Evolutionary conservation across 2,329 filamentous ascomycete genomes (phyloP).

Genomic region (Aspergillus pseudotamarii): DNA sequence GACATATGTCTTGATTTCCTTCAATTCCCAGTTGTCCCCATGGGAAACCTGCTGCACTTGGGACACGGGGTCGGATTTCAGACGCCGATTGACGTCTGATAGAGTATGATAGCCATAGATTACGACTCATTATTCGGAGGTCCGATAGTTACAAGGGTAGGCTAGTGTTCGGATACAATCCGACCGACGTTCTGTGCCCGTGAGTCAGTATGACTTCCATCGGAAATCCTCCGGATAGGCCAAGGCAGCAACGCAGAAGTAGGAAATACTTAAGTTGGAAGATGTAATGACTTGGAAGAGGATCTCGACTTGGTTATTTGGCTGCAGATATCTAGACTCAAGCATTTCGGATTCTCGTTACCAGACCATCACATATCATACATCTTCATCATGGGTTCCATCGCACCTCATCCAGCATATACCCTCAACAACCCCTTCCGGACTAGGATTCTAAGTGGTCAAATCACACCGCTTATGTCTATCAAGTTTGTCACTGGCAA

Average conservation of each 20-base stretch:
- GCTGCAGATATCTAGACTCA: neutral
- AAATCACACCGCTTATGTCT: neutral
- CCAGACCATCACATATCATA: neutral
- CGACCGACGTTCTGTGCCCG: neutral
- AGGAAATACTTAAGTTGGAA: neutral
- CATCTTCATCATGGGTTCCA: neutral
- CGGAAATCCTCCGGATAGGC: neutral
- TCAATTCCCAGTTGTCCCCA: neutral
- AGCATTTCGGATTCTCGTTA: neutral
- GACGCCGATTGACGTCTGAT: neutral
- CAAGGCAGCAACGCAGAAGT: neutral
- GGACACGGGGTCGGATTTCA: neutral
- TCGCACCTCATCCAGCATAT: neutral
- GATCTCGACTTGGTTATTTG: neutral
- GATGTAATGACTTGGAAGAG: neutral
- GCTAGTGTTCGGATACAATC: neutral
- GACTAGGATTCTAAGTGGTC: neutral
- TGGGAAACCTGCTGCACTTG: neutral
- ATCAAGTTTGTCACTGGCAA: neutral
- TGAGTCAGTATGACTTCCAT: neutral
- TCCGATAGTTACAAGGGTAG: neutral
- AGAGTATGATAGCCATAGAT: neutral
- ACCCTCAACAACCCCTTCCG: neutral
- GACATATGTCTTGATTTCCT: neutral
- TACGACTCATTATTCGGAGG: too few relatives aligned